phyloP scores from a whole-genome alignment of 441 rosid species.

The Gossypium gossypioides region DNA sequence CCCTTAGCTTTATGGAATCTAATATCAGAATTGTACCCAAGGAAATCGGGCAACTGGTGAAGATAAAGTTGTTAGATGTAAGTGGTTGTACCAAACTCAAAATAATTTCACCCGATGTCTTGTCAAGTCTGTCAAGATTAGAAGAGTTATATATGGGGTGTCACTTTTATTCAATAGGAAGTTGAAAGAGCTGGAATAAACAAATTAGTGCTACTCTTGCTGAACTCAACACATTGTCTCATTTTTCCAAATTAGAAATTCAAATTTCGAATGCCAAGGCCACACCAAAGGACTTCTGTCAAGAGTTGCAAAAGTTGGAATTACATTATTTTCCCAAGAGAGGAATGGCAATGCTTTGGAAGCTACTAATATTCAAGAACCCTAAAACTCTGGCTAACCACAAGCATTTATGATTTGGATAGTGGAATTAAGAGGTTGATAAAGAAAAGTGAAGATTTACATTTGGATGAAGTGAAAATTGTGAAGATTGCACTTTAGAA shows the following conservation, averaged over 20 bases:
- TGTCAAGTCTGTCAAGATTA: background rate
- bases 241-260: background rate
- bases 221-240: background rate
- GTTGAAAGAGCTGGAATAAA: background rate
- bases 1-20: background rate
- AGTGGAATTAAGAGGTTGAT: background rate
- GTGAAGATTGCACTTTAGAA: background rate
- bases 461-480: slow-evolving; percentile 7
- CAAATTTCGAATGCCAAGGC: background rate
- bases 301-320: background rate
- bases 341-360: background rate
- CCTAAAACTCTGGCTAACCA: background rate
- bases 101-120: background rate
- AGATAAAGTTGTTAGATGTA: background rate
- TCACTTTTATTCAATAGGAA: background rate
- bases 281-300: background rate
- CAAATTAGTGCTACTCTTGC: background rate
- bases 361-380: background rate
- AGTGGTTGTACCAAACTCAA: background rate
- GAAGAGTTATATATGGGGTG: background rate
- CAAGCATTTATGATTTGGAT: background rate
- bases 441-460: background rate
- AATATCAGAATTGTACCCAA: background rate
- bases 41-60: background rate
- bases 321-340: background rate